A percentile compares a stretch with the other conserved stretches of the same genome.
Evolutionary conservation across 148 eudicot genomes (phyloP).

Genomic region (Pharnaceum exiguum): DNA sequence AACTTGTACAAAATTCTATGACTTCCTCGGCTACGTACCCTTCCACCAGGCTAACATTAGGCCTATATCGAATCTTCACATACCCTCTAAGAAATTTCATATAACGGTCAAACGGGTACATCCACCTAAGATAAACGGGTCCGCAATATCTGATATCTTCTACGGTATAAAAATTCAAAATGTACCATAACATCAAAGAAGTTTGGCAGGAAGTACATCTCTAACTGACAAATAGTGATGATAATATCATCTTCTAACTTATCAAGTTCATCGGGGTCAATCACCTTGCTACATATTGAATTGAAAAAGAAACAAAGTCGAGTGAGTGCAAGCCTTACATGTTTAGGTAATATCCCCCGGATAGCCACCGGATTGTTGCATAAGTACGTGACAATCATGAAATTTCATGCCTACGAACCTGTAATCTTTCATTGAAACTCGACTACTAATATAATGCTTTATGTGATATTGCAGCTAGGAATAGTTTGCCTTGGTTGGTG

Average conservation of each 20-base stretch:
- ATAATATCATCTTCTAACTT: neutral
- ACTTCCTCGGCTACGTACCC: constrained; percentile 1
- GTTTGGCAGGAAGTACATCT: neutral
- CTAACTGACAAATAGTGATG: neutral
- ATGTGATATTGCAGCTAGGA: neutral
- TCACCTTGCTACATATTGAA: neutral
- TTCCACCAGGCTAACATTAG: constrained; percentile 4
- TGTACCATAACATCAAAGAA: neutral
- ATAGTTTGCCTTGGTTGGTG: neutral
- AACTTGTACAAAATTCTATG: neutral
- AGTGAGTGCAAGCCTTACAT: neutral
- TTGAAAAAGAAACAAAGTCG: neutral
- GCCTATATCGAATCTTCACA: neutral
- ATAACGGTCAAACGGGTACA: neutral
- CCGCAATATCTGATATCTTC: neutral
- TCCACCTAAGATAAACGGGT: neutral
- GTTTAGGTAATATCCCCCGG: neutral
- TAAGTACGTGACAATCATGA: neutral
- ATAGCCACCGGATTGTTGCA: neutral
- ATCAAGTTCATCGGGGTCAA: neutral
- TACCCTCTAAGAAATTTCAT: constrained; percentile 7
- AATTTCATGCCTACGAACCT: too few species aligned
- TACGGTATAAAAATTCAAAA: neutral
- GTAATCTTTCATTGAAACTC: too few species aligned
- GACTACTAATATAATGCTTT: too few species aligned